Conservation (phyloP, 441 rosid genomes). For the California macrophylla region DNA sequence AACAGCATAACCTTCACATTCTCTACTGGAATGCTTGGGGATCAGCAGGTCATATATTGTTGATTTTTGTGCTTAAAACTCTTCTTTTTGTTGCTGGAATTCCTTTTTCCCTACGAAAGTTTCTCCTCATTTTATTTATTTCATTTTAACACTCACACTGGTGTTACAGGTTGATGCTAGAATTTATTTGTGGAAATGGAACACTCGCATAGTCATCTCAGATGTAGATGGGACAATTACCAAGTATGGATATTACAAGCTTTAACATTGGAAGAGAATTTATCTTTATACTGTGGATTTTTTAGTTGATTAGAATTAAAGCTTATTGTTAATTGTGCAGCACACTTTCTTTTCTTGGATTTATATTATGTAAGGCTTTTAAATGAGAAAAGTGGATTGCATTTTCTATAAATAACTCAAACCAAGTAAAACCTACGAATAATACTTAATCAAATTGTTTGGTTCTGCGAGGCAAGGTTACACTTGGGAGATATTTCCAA, state of each 20-base stretch:
- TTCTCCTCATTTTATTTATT: conserved; percentile 10
- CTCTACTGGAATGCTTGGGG: conserved; percentile 83
- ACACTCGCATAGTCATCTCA: conserved; percentile 72
- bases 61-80: conserved; percentile 7
- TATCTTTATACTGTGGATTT: neutral
- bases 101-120: neutral
- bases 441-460: neutral
- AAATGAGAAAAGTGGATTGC: conserved; percentile 4
- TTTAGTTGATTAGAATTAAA: conserved; percentile 3
- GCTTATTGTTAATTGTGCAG: conserved; percentile 4
- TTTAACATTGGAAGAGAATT: conserved; percentile 9
- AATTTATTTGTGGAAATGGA: conserved; percentile 93
- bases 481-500: neutral
- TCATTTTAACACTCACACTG: conserved; percentile 8
- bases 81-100: neutral
- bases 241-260: conserved; percentile 38
- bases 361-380: neutral
- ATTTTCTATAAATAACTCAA: neutral
- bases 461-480: neutral
- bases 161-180: conserved; percentile 73
- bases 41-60: conserved; percentile 56
- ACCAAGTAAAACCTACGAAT: neutral
- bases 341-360: neutral
- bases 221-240: conserved; percentile 99
- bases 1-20: conserved; percentile 71